Base-by-base conservation (phyloP, 768 basidiomycete species). In the Cytidiella melzeri region DNA sequence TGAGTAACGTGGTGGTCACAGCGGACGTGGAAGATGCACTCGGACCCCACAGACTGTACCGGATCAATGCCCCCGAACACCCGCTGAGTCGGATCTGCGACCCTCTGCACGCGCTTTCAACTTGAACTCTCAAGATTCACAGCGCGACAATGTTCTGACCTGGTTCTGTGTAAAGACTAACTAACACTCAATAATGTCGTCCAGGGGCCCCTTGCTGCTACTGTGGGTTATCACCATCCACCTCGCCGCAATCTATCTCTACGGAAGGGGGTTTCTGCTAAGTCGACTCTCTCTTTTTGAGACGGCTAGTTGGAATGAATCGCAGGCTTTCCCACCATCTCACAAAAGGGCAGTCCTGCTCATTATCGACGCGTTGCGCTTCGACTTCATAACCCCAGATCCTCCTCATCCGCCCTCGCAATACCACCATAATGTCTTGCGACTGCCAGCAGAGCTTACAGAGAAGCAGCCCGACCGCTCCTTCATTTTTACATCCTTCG, bases 361-460 rank as follows among this genome's bases (percentile, higher is more conserved):
- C 54, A 78, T 98, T 47, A 88, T 99, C 56, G 96, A 98, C 65
- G 78, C 95, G 0, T 73, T 99, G 20, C 86, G 96, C 2, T 94
- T 92, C 60, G 95, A 99, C 68, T 98, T 98, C 64, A 68, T 98
- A 40, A 76, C 90, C 0, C 81, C 85, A 2, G 62, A 84, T 48
- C 81, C 86, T 0, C 81, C 82, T 0, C 59, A 68, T 15, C 83
- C 83, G 3, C 57, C 67, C 0, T 86, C 86, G 1, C 75, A 78
- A 2, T 78, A 81, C 57, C 87, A 92, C 61, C 93, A 96, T 64
- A 78, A 89, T 64, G 73, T 93, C 20, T 67, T 99, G 21, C 86
- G 81, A 0, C 72, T 95, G 11, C 95, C 95, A 0, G 69, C 73
- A 3, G 77, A 87, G 59, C 74, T 97, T 27, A 83, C 87, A 0